phyloP scores from a whole-genome alignment of 2,329 filamentous ascomycete species.

The Septoria petroselini region DNA sequence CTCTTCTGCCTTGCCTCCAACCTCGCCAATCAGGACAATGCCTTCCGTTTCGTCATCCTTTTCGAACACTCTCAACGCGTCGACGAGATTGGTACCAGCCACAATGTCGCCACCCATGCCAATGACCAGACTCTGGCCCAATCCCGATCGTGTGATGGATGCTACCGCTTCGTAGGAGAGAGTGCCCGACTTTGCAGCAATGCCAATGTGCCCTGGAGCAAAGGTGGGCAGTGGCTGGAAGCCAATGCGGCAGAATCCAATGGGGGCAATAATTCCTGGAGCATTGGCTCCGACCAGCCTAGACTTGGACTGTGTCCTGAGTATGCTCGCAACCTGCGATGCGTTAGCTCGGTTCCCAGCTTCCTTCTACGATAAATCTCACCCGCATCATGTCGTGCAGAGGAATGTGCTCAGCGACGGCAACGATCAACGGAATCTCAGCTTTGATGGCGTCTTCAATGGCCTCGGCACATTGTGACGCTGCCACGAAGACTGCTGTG shows the following conservation, averaged over 20 bases:
- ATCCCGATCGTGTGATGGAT: slow-evolving; percentile 66
- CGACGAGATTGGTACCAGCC: slow-evolving; percentile 70
- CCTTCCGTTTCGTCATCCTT: slow-evolving; percentile 66
- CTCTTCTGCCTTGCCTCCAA: slow-evolving; percentile 67
- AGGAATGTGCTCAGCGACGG: slow-evolving; percentile 76
- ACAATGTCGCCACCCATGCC: slow-evolving; percentile 75
- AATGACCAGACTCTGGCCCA: slow-evolving; percentile 74
- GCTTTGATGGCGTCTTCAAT: slow-evolving; percentile 79
- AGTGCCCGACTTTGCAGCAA: slow-evolving; percentile 77
- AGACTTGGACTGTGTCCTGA: slow-evolving; percentile 68
- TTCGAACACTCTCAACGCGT: slow-evolving; percentile 65
- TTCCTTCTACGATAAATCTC: slow-evolving; percentile 28
- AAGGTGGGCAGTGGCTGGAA: slow-evolving; percentile 76
- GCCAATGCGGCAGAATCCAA: slow-evolving; percentile 67
- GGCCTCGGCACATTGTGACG: slow-evolving; percentile 67
- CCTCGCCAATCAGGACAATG: slow-evolving; percentile 69
- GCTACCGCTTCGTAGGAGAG: slow-evolving; percentile 77
- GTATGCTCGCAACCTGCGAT: slow-evolving; percentile 62
- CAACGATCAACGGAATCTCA: slow-evolving; percentile 72
- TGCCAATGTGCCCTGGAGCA: slow-evolving; percentile 64
- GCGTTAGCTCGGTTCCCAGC: slow-evolving; percentile 7
- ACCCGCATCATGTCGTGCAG: slow-evolving; percentile 73
- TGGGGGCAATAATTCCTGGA: slow-evolving; percentile 73
- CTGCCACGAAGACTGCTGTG: slow-evolving; percentile 75
- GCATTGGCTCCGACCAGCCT: slow-evolving; percentile 77